These are phyloP conservation scores for Dendrothele bispora DNA, from an alignment of 768 basidiomycete species.

Conservation along the genomic window DNA sequence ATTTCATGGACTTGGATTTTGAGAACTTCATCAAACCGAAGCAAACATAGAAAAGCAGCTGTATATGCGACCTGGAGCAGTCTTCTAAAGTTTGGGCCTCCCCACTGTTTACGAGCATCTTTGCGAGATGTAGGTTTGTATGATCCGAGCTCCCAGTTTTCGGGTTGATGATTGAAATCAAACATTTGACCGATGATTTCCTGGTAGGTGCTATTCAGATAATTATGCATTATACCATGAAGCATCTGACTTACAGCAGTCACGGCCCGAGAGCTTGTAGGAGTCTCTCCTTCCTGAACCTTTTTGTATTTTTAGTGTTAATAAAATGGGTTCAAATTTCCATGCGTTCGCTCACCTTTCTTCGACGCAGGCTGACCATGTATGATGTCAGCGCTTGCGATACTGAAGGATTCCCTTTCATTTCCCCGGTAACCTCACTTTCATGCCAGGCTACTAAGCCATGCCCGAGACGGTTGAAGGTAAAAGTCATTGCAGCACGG, in stretches of 20 bases:
- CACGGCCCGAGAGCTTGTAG: conserved; percentile 26
- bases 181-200: conserved; percentile 22
- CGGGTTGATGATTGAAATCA: conserved; percentile 20
- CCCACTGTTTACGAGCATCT: conserved; percentile 22
- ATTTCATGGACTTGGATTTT: conserved; percentile 30
- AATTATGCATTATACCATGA: neutral
- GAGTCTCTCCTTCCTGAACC: conserved; percentile 21
- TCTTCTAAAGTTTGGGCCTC: conserved; percentile 22
- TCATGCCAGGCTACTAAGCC: conserved; percentile 29
- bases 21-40: conserved; percentile 33
- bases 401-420: conserved; percentile 28
- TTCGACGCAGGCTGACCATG: conserved; percentile 24
- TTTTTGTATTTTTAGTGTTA: neutral
- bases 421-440: conserved; percentile 18
- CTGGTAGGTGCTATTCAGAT: conserved; percentile 10
- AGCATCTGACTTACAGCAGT: conserved; percentile 21
- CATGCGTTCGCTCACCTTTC: conserved; percentile 20
- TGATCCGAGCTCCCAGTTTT: conserved; percentile 18
- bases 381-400: conserved; percentile 24
- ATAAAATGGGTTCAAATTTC: neutral
- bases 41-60: conserved; percentile 32
- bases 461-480: conserved; percentile 25
- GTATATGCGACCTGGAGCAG: conserved; percentile 32
- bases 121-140: conserved; percentile 13
- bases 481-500: conserved; percentile 29